These are phyloP conservation scores for Sextonia rubra DNA, from an alignment of 164 flowering plant species.

Conservation along the genomic window DNA sequence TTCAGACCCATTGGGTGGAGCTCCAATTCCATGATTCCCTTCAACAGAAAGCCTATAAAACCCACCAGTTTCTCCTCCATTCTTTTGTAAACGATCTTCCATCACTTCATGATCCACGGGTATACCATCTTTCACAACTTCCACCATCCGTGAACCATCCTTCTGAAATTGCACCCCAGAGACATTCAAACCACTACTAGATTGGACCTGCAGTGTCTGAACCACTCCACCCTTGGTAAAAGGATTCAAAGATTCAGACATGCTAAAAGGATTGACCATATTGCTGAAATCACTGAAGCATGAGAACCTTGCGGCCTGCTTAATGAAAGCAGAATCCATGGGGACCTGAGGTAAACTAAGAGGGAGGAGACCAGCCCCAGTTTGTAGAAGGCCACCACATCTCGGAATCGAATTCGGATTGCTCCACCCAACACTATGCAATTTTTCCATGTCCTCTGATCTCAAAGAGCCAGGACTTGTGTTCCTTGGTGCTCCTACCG, in stretches of 20 bases:
- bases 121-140: conserved; percentile 34
- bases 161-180: conserved; percentile 33
- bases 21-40: conserved; percentile 40
- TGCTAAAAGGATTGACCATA: conserved; percentile 42
- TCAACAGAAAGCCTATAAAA: conserved; percentile 37
- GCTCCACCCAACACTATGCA: conserved; percentile 44
- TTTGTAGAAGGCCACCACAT: conserved; percentile 43
- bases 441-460: conserved; percentile 11
- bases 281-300: conserved; percentile 61
- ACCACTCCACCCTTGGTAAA: conserved; percentile 28
- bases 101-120: conserved; percentile 25
- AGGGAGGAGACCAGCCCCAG: conserved; percentile 44
- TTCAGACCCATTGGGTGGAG: conserved; percentile 53
- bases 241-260: conserved; percentile 39
- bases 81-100: conserved; percentile 41
- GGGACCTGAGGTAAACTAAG: conserved; percentile 71
- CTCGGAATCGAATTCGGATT: conserved; percentile 35
- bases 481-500: conserved; percentile 26
- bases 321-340: conserved; percentile 84
- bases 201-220: conserved; percentile 34
- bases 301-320: conserved; percentile 85
- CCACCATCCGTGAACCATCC: conserved; percentile 30
- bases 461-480: conserved; percentile 28
- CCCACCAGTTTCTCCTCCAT: conserved; percentile 35
- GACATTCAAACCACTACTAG: conserved; percentile 21